Conservation (phyloP, 257 asterid genomes). For the Forsythia suspensa region DNA sequence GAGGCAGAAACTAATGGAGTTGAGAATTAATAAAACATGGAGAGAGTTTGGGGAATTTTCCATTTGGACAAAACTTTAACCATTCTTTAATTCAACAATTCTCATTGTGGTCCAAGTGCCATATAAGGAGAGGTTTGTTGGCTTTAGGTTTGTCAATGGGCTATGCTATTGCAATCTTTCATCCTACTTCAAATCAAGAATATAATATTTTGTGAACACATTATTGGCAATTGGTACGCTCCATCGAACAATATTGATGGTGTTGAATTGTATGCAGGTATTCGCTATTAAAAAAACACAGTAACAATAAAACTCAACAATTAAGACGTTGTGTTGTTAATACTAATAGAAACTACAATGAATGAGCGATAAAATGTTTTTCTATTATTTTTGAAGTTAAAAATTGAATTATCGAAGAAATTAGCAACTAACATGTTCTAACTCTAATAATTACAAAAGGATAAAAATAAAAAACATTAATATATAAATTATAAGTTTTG, state of each 20-base stretch:
- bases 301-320: too few species aligned
- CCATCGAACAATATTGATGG: too few species aligned
- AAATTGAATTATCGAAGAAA: too few species aligned
- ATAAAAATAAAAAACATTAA: too few species aligned
- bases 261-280: too few species aligned
- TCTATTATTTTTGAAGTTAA: too few species aligned
- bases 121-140: constrained; percentile 22
- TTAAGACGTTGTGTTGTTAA: background rate
- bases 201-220: background rate
- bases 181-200: constrained; percentile 22
- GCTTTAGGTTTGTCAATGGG: constrained; percentile 29
- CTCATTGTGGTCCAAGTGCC: constrained; percentile 22
- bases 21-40: constrained; percentile 28
- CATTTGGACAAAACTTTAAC: constrained; percentile 30
- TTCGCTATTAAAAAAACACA: too few species aligned
- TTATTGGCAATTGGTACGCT: too few species aligned
- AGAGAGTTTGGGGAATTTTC: constrained; percentile 9
- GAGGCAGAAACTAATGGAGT: constrained; percentile 5
- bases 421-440: too few species aligned
- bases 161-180: constrained; percentile 33
- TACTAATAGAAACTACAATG: background rate
- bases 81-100: constrained; percentile 5
- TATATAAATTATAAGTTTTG: too few species aligned
- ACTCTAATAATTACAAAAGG: too few species aligned
- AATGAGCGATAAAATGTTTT: too few species aligned